Percentiles rank a stretch among this genome's conserved stretches.
phyloP scores from a whole-genome alignment of 225 moss, liverwort and hornwort species.

The Pseudoscleropodium purum region DNA sequence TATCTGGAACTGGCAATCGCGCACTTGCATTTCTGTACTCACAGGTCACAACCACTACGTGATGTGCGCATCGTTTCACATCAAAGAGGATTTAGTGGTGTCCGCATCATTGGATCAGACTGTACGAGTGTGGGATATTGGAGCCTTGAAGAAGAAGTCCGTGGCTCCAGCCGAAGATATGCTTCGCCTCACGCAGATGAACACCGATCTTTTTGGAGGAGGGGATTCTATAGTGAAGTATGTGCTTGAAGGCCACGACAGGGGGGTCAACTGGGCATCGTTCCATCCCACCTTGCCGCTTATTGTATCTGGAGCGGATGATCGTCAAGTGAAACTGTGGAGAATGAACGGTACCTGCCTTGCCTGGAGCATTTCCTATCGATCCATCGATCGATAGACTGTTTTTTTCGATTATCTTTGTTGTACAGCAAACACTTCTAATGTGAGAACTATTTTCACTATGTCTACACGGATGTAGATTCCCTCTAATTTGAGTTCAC shows the following conservation, averaged over 20 bases:
- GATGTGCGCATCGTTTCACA: slow-evolving; percentile 96
- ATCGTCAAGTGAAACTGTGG: slow-evolving; percentile 98
- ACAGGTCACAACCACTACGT: slow-evolving; percentile 98
- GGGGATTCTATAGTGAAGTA: slow-evolving; percentile 98
- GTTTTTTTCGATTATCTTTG: not conserved
- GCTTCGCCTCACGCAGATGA: slow-evolving; percentile 91
- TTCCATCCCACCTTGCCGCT: slow-evolving; percentile 94
- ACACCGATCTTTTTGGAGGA: slow-evolving; percentile 94
- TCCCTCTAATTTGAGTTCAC: not conserved
- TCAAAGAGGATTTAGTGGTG: slow-evolving; percentile 94
- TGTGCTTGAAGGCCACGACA: slow-evolving; percentile 91
- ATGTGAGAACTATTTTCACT: not conserved
- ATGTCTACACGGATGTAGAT: not conserved
- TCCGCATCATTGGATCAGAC: slow-evolving; percentile 97
- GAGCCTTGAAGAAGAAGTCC: slow-evolving; percentile 85
- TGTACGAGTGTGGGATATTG: slow-evolving; percentile 95
- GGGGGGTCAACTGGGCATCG: slow-evolving; percentile 98
- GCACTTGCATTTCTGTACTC: slow-evolving; percentile 93
- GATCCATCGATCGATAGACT: not conserved
- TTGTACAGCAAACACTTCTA: not conserved
- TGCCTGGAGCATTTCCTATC: not conserved
- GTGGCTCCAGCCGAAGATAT: slow-evolving; percentile 92
- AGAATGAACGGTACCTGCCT: slow-evolving; percentile 81
- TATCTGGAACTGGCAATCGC: slow-evolving; percentile 99
- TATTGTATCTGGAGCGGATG: slow-evolving; percentile 95